A percentile compares a stretch with the other conserved stretches of the same genome.
These are phyloP conservation scores for Fraxinus sp. DNA, from an alignment of 305 asterid genomes.

Conservation along the genomic window DNA sequence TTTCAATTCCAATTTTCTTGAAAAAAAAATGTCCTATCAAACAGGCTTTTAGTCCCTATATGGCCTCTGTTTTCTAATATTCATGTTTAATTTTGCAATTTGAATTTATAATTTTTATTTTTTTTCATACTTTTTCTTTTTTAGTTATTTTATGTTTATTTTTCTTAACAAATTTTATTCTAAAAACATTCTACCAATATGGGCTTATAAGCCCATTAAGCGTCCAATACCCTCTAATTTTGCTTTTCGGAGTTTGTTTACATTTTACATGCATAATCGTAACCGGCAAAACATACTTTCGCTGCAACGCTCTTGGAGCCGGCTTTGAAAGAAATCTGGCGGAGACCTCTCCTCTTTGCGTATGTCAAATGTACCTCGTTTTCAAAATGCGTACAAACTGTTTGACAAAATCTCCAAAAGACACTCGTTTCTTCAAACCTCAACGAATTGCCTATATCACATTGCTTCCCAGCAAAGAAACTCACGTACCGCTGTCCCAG, in stretches of 20 bases:
- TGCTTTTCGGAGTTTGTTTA: background rate
- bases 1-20: too few species aligned
- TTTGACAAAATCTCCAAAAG: constrained; percentile 53
- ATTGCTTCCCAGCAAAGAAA: constrained; percentile 14
- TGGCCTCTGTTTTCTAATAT: too few species aligned
- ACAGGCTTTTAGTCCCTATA: too few species aligned
- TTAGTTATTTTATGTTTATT: too few species aligned
- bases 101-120: too few species aligned
- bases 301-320: background rate
- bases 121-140: too few species aligned
- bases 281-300: background rate
- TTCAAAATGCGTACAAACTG: constrained; percentile 48
- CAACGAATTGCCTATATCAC: constrained; percentile 26
- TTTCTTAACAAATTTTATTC: background rate
- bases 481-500: constrained; percentile 36
- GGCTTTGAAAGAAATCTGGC: background rate
- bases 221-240: background rate
- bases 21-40: too few species aligned
- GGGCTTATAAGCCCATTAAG: background rate
- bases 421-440: constrained; percentile 25
- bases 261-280: background rate
- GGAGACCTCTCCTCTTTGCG: background rate
- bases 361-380: constrained; percentile 30
- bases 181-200: background rate
- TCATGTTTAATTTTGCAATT: background rate